Base-by-base conservation (phyloP, 2,329 filamentous ascomycete genomes). In the Gliomastix tumulicola region DNA sequence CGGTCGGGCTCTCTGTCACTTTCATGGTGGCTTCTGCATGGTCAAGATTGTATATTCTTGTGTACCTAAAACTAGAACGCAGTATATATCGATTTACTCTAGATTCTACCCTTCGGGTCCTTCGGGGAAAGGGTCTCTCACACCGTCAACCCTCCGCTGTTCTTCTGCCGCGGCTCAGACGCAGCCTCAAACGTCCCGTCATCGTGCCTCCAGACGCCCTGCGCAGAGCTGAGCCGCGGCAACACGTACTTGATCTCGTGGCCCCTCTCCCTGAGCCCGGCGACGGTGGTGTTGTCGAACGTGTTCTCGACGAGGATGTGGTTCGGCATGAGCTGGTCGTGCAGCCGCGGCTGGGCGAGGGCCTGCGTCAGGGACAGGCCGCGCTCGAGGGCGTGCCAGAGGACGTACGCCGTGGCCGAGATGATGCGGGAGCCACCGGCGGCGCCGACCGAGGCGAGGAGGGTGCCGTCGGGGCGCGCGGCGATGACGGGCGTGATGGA, bases 391-490 rank as follows among this genome's bases (percentile, higher is more conserved):
- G 86, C 69, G 50, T 87, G 75, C 62, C 85, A 82, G 6, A 88
- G 63, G 27, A 80, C 79, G 53, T 88, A 85, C 7, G 87, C 70
- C 0, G 84, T 89, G 4, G 84, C 65, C 0, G 86, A 90, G 53
- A 89, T 87, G 63, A 95, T 95, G 20, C 85, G 74, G 16, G 79
- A 85, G 4, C 88, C 88, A 21, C 88, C 88, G 0, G 88, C 86
- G 0, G 86, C 82, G 28, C 87, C 87, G 7, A 85, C 72, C 37
- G 78, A 66, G 39, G 84, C 75, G 52, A 81, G 82, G 2, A 94
- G 68, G 2, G 66, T 70, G 23, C 77, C 74, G 48, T 82, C 72
- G 4, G 73, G 63, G 40, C 73, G 64, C 38, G 83, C 77, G 44
- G 82, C 76, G 35, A 94, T 89, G 38, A 87, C 68, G 5, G 89